Conservation (phyloP, 306 rosid species). For the Cotoneaster glaucophyllus region DNA sequence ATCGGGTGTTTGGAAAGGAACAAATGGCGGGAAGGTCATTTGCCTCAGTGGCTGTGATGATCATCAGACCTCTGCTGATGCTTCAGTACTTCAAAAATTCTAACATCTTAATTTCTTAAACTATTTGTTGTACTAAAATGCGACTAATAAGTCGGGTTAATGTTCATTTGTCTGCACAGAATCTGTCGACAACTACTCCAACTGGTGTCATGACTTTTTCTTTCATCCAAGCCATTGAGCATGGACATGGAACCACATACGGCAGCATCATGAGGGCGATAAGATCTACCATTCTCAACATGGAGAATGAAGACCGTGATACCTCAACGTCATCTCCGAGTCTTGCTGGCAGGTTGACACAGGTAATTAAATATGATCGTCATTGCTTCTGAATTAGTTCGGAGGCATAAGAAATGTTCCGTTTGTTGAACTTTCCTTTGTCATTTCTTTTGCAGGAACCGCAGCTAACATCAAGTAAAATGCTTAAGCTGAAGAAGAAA, state of each 20-base stretch:
- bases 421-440: background rate
- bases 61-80: constrained; percentile 40
- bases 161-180: constrained; percentile 10
- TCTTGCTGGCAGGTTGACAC: constrained; percentile 16
- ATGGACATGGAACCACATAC: constrained; percentile 28
- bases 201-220: constrained; percentile 39
- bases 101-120: background rate
- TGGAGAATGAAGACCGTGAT: constrained; percentile 12
- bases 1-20: constrained; percentile 40
- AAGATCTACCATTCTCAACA: constrained; percentile 19
- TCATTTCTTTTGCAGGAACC: constrained; percentile 17
- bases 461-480: constrained; percentile 25
- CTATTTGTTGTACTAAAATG: too few species aligned
- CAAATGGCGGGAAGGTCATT: constrained; percentile 40
- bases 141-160: background rate
- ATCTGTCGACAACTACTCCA: constrained; percentile 22
- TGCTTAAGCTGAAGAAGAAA: constrained; percentile 2
- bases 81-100: constrained; percentile 8
- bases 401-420: background rate
- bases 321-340: constrained; percentile 22
- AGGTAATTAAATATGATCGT: background rate
- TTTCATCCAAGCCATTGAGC: constrained; percentile 40
- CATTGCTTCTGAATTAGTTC: background rate
- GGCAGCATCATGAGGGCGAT: constrained; percentile 29
- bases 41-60: constrained; percentile 51